Base-by-base conservation (phyloP, 345 rosid genomes). In the Garcia nutans region DNA sequence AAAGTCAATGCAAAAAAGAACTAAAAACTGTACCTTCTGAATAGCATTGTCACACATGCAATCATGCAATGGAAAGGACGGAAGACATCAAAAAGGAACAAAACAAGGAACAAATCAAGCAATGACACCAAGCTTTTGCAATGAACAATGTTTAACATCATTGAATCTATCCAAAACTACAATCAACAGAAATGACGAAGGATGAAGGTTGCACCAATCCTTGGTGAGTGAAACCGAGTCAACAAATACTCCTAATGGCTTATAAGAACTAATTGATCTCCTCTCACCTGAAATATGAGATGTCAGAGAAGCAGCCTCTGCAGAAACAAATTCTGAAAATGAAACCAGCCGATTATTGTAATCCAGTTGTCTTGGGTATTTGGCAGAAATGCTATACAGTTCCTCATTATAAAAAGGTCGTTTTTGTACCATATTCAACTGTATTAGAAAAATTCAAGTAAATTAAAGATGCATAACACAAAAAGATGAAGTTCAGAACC, bases 331-430 rank as follows among this genome's bases (percentile, higher is more conserved):
- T 15, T 71, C 74, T 55, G 74, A 56, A 68, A 76, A 57, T 20
- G 80, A 74, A 60, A 74, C 52, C 19, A 81, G 64, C 72, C 68
- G 76, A 58, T 74, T 66, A 50, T 59, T 41, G 56, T 76, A 62
- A 55, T 88, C 86, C 72, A 82, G 76, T 59, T 71, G 84, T 68
- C 85, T 85, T 65, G 68, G 83, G 56, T 81, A 87, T 86, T 88
- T 89, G 69, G 47, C 76, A 23, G 86, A 49, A 56, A 82, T 0
- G 5, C 60, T 71, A 13, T 56, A 42, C 10, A 9, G 12, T 56
- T 79, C 78, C 71, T 74, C 79, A 37, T 82, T 74, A 84, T 80
- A 84, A 47, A 67, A 78, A 73, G 19, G 44, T 26, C 74, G 28
- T 56, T 71, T 71, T 20, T 33, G 64, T 12, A 56, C 64, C 74